Evolutionary conservation across 768 basidiomycete species (phyloP), one percentile per base, ranked within the genome.

Genomic region (Naganishia friedmannii): DNA sequence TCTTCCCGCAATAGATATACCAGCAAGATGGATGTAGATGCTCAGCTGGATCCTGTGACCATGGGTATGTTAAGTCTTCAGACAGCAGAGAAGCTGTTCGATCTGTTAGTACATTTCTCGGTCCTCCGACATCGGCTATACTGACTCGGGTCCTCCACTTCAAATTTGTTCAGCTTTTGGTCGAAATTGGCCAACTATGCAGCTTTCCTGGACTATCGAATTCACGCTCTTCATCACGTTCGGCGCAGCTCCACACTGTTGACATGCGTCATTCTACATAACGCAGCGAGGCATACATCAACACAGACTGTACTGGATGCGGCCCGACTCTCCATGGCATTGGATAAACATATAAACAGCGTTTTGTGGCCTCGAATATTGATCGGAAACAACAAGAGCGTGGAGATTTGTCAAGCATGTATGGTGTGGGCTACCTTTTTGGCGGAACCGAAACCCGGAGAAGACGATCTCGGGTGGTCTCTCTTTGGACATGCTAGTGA

Each of bases 401-500:
- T 69, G 2, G 28, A 69, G 10, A 69, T 69, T 10, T 57, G 55
- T 45, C 68, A 69, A 48, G 68, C 68, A 29, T 63, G 55, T 23
- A 69, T 69, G 68, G 1, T 69, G 10, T 69, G 68, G 68, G 68
- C 68, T 5, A 48, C 68, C 21, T 69, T 69, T 34, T 7, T 58
- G 0, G 54, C 68, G 23, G 68, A 69, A 63, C 55, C 68, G 2
- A 58, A 56, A n/a, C 56, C 57, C 1, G 68, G 68, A 23, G 68
- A 69, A 31, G 68, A 69, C 5, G 68, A 69, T 53, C 46, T 69
- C 9, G 68, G 68, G 39, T 69, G 68, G 68, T 57, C 68, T 6
- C 45, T 69, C 28, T 69, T 69, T 69, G 68, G 68, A 3, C 68
- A 69, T 34, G 68, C 68, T 4, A 69, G 68, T 69, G n/a, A 51